Evolutionary conservation across 139 green algal genomes (phyloP).

Genomic region (Chlorella vulgaris): DNA sequence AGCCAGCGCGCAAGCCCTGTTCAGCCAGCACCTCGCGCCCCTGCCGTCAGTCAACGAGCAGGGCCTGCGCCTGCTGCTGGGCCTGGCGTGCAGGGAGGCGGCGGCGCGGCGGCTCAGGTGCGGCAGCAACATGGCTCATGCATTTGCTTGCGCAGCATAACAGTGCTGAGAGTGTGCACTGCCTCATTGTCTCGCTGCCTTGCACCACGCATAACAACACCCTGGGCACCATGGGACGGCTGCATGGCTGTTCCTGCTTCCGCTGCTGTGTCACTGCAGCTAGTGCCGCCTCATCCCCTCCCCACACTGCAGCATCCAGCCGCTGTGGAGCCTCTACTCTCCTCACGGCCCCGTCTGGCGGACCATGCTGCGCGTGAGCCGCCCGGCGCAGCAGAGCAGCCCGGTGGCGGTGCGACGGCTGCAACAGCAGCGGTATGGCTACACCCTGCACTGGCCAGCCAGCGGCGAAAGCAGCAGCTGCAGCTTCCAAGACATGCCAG

Average conservation of each 20-base stretch:
- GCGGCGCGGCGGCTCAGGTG: slow-evolving; percentile 10
- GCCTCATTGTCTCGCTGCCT: too few relatives aligned
- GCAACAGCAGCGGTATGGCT: neutral
- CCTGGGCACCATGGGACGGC: too few relatives aligned
- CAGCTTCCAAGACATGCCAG: neutral
- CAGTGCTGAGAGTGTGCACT: neutral
- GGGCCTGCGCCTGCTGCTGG: slow-evolving; percentile 30
- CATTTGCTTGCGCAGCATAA: neutral
- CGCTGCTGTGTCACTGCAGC: too few relatives aligned
- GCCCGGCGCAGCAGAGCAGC: neutral
- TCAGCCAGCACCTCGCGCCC: slow-evolving; percentile 15
- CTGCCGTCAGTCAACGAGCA: slow-evolving; percentile 33
- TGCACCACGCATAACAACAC: too few relatives aligned
- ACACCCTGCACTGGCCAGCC: neutral
- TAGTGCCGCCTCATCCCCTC: neutral
- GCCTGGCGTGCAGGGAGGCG: slow-evolving; percentile 25
- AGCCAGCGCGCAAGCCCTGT: neutral
- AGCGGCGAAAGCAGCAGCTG: slow-evolving; percentile 16
- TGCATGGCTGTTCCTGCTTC: too few relatives aligned
- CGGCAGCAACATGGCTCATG: too few relatives aligned
- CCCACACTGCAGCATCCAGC: neutral
- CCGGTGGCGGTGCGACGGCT: too few relatives aligned
- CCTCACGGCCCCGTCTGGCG: slow-evolving; percentile 27
- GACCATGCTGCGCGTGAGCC: slow-evolving; percentile 12
- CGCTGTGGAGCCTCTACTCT: slow-evolving; percentile 31